These are phyloP conservation scores for Chytriomyces sp. DNA, from an alignment of 192 early-diverging fungal species.

Conservation along the genomic window DNA sequence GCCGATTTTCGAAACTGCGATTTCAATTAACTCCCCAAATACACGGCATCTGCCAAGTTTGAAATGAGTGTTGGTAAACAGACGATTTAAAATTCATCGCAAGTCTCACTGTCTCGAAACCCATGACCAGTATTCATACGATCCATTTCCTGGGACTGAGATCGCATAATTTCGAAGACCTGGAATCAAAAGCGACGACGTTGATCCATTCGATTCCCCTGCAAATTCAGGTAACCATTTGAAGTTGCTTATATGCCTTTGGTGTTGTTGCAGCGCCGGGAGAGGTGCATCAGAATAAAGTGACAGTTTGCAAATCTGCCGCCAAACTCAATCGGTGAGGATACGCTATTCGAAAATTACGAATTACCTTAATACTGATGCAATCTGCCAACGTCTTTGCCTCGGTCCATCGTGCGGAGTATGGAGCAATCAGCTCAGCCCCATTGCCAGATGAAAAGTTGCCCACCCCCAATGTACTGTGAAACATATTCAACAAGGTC, in stretches of 20 bases:
- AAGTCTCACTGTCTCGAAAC: constrained; percentile 71
- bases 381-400: constrained; percentile 74
- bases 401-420: constrained; percentile 72
- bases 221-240: constrained; percentile 63
- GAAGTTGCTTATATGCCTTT: constrained; percentile 71
- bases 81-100: neutral
- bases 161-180: constrained; percentile 39
- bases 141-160: constrained; percentile 65
- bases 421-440: constrained; percentile 50
- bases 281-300: constrained; percentile 71
- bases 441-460: constrained; percentile 41
- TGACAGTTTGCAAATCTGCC: constrained; percentile 77
- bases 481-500: constrained; percentile 68
- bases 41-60: constrained; percentile 58
- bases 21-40: constrained; percentile 80
- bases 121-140: constrained; percentile 88
- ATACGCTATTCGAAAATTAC: neutral
- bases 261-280: constrained; percentile 70
- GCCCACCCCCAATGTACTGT: constrained; percentile 48
- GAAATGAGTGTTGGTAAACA: neutral
- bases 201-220: constrained; percentile 29
- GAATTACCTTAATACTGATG: constrained; percentile 73
- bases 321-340: neutral
- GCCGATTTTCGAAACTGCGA: constrained; percentile 66
- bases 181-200: constrained; percentile 12